phyloP scores from a whole-genome alignment of 306 rosid genomes.

The Senna siamea region DNA sequence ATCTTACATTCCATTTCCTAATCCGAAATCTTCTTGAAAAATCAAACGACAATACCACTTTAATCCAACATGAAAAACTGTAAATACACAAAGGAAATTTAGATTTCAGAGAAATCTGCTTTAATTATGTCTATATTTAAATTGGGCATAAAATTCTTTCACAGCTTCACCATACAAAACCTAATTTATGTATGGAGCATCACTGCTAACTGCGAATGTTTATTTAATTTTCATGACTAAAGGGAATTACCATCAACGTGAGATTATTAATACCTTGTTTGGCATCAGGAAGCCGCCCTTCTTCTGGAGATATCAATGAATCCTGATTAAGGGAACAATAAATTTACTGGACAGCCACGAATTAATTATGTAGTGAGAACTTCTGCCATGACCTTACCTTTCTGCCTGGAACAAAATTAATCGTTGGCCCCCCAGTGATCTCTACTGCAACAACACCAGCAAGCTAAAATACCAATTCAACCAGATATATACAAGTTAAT shows the following conservation, averaged over 20 bases:
- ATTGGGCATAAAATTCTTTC: background rate
- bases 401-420: conserved; percentile 79
- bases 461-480: conserved; percentile 54
- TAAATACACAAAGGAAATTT: background rate
- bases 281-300: conserved; percentile 93
- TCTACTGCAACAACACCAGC: conserved; percentile 95
- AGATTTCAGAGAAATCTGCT: background rate
- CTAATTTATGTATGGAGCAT: no score
- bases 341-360: background rate
- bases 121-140: background rate
- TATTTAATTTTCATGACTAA: background rate
- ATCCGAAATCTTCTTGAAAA: background rate
- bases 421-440: conserved; percentile 88
- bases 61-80: no score
- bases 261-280: conserved; percentile 52
- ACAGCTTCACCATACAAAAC: background rate
- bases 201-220: background rate
- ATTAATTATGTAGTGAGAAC: background rate
- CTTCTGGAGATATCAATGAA: conserved; percentile 54
- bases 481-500: conserved; percentile 1
- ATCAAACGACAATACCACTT: background rate
- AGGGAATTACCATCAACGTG: background rate
- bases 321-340: conserved; percentile 55
- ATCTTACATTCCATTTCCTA: background rate
- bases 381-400: conserved; percentile 50